Percentiles rank a stretch among this genome's conserved stretches.
Evolutionary conservation across 495 filamentous ascomycete species (phyloP).

Genomic region (Ramalina intermedia): DNA sequence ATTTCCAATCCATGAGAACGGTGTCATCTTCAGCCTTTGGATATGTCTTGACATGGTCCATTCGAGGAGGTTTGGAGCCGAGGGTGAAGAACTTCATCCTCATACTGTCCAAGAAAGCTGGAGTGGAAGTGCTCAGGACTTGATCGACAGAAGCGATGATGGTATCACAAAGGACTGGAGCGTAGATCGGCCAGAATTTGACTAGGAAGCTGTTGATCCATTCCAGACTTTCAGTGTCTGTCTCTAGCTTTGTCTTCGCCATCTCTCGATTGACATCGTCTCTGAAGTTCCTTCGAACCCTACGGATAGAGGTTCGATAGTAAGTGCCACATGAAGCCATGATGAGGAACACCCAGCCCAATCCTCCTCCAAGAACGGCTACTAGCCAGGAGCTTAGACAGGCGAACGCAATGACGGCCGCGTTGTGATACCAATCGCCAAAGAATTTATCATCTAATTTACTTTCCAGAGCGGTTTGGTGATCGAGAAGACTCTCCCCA

Average conservation of each 20-base stretch:
- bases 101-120: slow-evolving; percentile 84
- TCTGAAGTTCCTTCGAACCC: slow-evolving; percentile 88
- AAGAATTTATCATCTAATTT: slow-evolving; percentile 81
- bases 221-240: slow-evolving; percentile 83
- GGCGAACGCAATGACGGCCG: slow-evolving; percentile 80
- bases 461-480: slow-evolving; percentile 73
- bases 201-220: slow-evolving; percentile 99
- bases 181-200: slow-evolving; percentile 99
- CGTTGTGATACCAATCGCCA: slow-evolving; percentile 98
- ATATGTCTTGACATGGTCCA: slow-evolving; percentile 97
- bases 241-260: slow-evolving; percentile 76
- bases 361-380: slow-evolving; percentile 74
- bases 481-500: slow-evolving; percentile 61
- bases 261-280: slow-evolving; percentile 92
- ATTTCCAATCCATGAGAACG: slow-evolving; percentile 98
- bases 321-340: slow-evolving; percentile 90
- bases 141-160: slow-evolving; percentile 90
- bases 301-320: slow-evolving; percentile 87
- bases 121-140: slow-evolving; percentile 80
- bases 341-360: slow-evolving; percentile 83
- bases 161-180: slow-evolving; percentile 79
- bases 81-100: slow-evolving; percentile 82
- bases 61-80: slow-evolving; percentile 82
- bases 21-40: slow-evolving; percentile 90
- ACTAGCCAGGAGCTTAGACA: slow-evolving; percentile 83